A percentile compares a stretch with the other conserved stretches of the same genome.
Conservation (phyloP, 177 flowering plant species). For the Vitis hybrid region DNA sequence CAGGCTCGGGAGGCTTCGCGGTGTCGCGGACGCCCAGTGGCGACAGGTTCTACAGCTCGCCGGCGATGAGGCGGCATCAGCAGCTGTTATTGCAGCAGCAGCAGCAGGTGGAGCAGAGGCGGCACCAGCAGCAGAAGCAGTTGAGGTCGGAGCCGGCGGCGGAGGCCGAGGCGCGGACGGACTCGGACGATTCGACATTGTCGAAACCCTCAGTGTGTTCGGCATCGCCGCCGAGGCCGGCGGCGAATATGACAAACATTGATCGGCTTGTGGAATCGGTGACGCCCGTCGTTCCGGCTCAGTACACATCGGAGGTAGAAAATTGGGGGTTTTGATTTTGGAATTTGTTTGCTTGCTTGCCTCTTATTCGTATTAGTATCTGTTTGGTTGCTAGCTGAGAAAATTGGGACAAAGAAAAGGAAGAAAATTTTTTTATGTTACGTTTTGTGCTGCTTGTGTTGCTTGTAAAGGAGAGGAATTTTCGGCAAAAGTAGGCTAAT, state of each 20-base stretch:
- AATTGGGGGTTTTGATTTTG: constrained; percentile 4
- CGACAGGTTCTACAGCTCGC: constrained; percentile 51
- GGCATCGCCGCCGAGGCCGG: constrained; percentile 18
- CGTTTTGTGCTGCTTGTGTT: neutral
- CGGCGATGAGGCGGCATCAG: constrained; percentile 35
- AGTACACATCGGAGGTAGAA: constrained; percentile 40
- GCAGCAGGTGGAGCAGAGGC: constrained; percentile 21
- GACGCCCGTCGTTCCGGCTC: constrained; percentile 52
- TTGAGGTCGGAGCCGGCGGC: constrained; percentile 10
- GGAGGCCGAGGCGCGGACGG: constrained; percentile 19
- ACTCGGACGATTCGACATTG: constrained; percentile 42
- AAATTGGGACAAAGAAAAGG: neutral
- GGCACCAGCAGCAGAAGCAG: neutral
- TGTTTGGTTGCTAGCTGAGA: neutral
- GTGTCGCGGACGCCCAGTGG: constrained; percentile 36
- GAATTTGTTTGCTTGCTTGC: neutral
- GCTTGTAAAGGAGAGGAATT: too few relatives aligned
- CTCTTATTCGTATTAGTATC: neutral
- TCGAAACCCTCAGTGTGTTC: constrained; percentile 26
- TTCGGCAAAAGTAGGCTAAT: neutral
- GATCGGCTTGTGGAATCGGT: constrained; percentile 60
- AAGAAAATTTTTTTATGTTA: too few relatives aligned
- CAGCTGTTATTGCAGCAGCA: constrained; percentile 26
- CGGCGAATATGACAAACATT: constrained; percentile 37
- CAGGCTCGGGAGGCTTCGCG: constrained; percentile 36